Evolutionary conservation across 2,329 filamentous ascomycete species (phyloP).

Genomic region (Fusarium incarnatum): DNA sequence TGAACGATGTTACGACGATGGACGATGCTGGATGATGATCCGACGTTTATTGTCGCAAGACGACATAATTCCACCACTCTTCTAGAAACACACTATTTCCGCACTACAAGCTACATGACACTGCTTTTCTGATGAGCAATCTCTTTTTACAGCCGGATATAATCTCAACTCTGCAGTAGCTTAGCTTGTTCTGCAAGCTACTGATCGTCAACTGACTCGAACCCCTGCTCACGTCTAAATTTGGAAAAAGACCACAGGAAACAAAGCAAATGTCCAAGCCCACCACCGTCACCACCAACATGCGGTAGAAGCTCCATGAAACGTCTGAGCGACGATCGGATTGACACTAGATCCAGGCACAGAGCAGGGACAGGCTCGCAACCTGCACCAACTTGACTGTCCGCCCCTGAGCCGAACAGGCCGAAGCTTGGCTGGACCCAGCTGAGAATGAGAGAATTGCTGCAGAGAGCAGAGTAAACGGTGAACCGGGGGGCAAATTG

Average conservation of each 20-base stretch:
- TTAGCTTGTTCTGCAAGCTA: neutral
- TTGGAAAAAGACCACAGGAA: conserved; percentile 7
- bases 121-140: conserved; percentile 14
- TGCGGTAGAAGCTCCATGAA: conserved; percentile 30
- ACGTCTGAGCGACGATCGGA: conserved; percentile 36
- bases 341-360: conserved; percentile 25
- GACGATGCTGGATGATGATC: conserved; percentile 7
- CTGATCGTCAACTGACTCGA: conserved; percentile 23
- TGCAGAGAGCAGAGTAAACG: neutral
- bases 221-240: conserved; percentile 26
- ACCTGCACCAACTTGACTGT: neutral
- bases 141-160: neutral
- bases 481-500: neutral
- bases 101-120: neutral
- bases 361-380: neutral
- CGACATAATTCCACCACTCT: neutral
- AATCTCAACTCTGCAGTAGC: conserved; percentile 15
- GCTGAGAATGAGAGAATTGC: neutral
- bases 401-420: conserved; percentile 11
- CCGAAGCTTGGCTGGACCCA: conserved; percentile 9
- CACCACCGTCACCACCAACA: conserved; percentile 28
- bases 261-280: conserved; percentile 29
- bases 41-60: neutral
- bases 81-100: neutral
- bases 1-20: neutral